These are phyloP conservation scores for Phaffomyces opuntiae DNA, from an alignment of 805 yeast species.

Conservation along the genomic window DNA sequence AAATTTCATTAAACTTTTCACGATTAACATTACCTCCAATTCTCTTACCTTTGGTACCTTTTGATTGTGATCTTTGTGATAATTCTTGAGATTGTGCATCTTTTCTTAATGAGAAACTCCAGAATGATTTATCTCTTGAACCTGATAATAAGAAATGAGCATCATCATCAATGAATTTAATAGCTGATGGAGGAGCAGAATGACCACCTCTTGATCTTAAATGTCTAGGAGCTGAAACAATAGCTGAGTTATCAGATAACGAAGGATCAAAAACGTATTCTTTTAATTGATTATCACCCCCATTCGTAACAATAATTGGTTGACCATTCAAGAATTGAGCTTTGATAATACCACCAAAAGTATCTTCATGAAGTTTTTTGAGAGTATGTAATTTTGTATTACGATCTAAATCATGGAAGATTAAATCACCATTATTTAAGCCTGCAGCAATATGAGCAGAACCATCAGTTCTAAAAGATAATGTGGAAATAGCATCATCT, in stretches of 20 bases:
- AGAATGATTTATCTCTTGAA: constrained; percentile 76
- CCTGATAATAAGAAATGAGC: constrained; percentile 85
- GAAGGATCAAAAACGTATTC: constrained; percentile 94
- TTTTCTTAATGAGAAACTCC: constrained; percentile 89
- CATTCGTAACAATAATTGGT: constrained; percentile 81
- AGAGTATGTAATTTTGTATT: constrained; percentile 70
- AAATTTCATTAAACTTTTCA: constrained; percentile 73
- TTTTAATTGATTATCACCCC: constrained; percentile 83
- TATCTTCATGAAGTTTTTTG: constrained; percentile 64
- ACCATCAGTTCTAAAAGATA: constrained; percentile 91
- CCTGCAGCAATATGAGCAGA: constrained; percentile 77
- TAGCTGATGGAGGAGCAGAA: constrained; percentile 75
- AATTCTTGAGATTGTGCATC: constrained; percentile 95
- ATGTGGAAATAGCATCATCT: constrained; percentile 37
- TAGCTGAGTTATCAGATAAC: constrained; percentile 44
- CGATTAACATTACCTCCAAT: constrained; percentile 51
- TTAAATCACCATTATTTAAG: constrained; percentile 71
- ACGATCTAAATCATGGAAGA: constrained; percentile 74
- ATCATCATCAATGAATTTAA: constrained; percentile 69
- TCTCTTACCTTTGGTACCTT: constrained; percentile 36
- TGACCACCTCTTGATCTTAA: constrained; percentile 97
- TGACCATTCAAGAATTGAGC: constrained; percentile 82
- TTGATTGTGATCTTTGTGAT: constrained; percentile 61
- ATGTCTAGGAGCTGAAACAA: constrained; percentile 84
- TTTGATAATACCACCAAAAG: constrained; percentile 69